A percentile compares a stretch with the other conserved stretches of the same genome.
phyloP scores from a whole-genome alignment of 2,329 filamentous ascomycete species.

The Fusarium sp. region DNA sequence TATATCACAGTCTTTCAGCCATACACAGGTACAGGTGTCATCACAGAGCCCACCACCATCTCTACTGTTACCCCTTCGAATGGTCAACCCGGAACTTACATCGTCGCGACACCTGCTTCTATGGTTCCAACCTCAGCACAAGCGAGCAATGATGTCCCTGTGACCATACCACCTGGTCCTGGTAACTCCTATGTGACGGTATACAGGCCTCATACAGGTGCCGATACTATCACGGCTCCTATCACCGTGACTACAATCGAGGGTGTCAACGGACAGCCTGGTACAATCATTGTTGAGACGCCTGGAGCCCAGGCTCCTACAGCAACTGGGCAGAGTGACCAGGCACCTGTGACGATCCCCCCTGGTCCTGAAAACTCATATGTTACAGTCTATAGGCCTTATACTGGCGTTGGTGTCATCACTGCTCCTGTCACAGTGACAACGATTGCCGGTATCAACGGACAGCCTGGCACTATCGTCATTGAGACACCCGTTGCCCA shows the following conservation, averaged over 20 bases:
- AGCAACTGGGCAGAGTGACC: not conserved
- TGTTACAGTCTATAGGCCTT: not conserved
- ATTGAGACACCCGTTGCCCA: not conserved
- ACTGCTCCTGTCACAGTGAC: not conserved
- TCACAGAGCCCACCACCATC: slow-evolving; percentile 20
- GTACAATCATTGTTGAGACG: slow-evolving; percentile 30
- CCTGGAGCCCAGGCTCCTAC: slow-evolving; percentile 1
- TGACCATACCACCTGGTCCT: slow-evolving; percentile 19
- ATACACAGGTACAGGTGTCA: slow-evolving; percentile 19
- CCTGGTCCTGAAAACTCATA: not conserved
- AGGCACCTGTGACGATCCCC: not conserved
- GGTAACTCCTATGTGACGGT: slow-evolving; percentile 23
- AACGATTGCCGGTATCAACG: not conserved
- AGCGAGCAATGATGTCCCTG: not conserved
- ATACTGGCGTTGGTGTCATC: not conserved
- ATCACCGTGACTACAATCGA: slow-evolving; percentile 24
- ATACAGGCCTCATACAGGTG: slow-evolving; percentile 16
- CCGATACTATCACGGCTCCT: slow-evolving; percentile 15
- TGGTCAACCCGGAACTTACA: slow-evolving; percentile 26
- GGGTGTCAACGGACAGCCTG: slow-evolving; percentile 7
- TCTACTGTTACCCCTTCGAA: slow-evolving; percentile 26
- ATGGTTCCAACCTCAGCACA: not conserved
- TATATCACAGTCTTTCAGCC: slow-evolving; percentile 30
- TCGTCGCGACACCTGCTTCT: slow-evolving; percentile 26
- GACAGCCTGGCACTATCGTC: not conserved